phyloP scores from a whole-genome alignment of 2,329 filamentous ascomycete genomes.

The Penicillium sumatraense region DNA sequence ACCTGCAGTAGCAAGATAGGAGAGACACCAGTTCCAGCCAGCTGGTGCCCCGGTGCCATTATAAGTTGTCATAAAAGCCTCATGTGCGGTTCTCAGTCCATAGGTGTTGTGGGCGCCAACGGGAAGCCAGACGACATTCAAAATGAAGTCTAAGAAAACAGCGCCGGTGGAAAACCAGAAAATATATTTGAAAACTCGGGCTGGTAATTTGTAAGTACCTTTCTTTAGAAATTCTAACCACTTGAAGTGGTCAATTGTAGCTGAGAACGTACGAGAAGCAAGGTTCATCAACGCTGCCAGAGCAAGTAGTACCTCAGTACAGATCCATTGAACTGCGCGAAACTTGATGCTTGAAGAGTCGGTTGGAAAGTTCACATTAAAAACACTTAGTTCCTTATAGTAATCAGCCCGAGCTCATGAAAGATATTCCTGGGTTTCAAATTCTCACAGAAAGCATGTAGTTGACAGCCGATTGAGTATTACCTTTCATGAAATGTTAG shows the following conservation, averaged over 20 bases:
- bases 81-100: constrained; percentile 61
- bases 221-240: background rate
- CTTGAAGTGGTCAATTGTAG: background rate
- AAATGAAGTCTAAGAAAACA: constrained; percentile 61
- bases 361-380: constrained; percentile 59
- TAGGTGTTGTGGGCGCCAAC: constrained; percentile 60
- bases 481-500: background rate
- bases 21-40: constrained; percentile 67
- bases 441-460: constrained; percentile 35
- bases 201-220: constrained; percentile 13
- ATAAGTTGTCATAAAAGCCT: constrained; percentile 65
- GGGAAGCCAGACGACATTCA: constrained; percentile 66
- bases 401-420: constrained; percentile 10
- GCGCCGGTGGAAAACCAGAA: constrained; percentile 56
- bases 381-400: constrained; percentile 60
- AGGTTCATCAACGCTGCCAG: constrained; percentile 57
- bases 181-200: constrained; percentile 37
- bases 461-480: background rate
- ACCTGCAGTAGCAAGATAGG: constrained; percentile 64
- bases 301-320: constrained; percentile 57
- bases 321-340: constrained; percentile 65
- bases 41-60: constrained; percentile 61
- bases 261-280: constrained; percentile 40
- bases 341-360: constrained; percentile 59
- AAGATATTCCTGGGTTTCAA: constrained; percentile 17